Evolutionary conservation across 352 stramenopile species (phyloP).

Genomic region (Pythium phragmiticola): DNA sequence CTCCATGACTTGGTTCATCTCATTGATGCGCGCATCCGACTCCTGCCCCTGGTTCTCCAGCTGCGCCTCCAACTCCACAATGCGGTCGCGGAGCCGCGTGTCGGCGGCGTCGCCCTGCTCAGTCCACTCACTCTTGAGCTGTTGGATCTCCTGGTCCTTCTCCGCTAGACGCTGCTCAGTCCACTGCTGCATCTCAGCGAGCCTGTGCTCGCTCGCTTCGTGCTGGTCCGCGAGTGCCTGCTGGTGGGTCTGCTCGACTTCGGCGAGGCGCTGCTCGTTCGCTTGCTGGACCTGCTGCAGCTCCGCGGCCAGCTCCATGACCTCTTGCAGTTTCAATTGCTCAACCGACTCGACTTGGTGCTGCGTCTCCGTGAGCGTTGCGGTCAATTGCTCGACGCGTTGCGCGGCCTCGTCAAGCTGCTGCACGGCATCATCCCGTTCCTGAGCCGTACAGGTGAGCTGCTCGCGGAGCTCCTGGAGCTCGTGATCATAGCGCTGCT

Average conservation of each 20-base stretch:
- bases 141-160: constrained; percentile 31
- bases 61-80: constrained; percentile 41
- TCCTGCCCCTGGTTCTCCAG: constrained; percentile 33
- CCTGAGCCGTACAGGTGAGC: constrained; percentile 35
- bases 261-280: constrained; percentile 18
- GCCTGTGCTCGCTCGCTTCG: constrained; percentile 13
- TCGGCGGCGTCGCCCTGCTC: constrained; percentile 26
- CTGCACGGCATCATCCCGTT: constrained; percentile 29
- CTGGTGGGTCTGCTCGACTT: constrained; percentile 18
- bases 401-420: constrained; percentile 10
- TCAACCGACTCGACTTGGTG: constrained; percentile 34
- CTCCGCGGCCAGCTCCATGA: constrained; percentile 28
- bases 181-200: constrained; percentile 10
- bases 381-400: constrained; percentile 23
- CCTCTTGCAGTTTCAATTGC: constrained; percentile 34
- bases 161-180: constrained; percentile 23
- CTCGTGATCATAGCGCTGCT: constrained; percentile 12
- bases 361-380: constrained; percentile 12
- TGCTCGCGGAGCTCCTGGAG: constrained; percentile 28
- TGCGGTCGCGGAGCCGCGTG: constrained; percentile 27
- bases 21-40: constrained; percentile 26
- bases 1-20: constrained; percentile 53
- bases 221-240: constrained; percentile 24
- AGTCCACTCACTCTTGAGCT: constrained; percentile 26
- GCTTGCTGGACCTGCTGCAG: constrained; percentile 21